Evolutionary conservation across 345 rosid species (phyloP).

Genomic region (Gossypium longicalyx): DNA sequence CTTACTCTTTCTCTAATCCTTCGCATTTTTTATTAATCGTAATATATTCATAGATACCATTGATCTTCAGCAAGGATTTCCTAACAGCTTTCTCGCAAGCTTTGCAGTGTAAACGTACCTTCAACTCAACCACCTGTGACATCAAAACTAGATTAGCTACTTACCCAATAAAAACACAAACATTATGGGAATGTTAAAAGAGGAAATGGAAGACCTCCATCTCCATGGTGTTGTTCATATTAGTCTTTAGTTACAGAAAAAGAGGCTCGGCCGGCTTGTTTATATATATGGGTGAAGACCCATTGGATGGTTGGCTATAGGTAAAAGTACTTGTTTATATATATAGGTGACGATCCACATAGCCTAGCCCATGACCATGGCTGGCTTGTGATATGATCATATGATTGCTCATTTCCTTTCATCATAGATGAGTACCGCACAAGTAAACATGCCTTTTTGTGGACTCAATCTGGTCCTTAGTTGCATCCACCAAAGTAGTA

Average conservation of each 20-base stretch:
- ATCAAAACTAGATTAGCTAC: not conserved
- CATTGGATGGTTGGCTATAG: not conserved
- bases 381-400: not conserved
- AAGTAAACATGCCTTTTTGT: not conserved
- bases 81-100: conserved; percentile 34
- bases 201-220: not conserved
- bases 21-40: not conserved
- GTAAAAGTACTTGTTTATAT: not conserved
- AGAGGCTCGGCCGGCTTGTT: not conserved
- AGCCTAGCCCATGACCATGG: not conserved
- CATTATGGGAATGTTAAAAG: not conserved
- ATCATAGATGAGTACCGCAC: not conserved
- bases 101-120: conserved; percentile 38
- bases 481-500: not conserved
- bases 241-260: not conserved
- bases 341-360: too few species aligned
- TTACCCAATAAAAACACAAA: not conserved
- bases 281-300: not conserved
- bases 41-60: conserved; percentile 17
- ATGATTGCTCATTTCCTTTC: not conserved
- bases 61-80: conserved; percentile 26
- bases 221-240: not conserved
- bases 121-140: conserved; percentile 28
- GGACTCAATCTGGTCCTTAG: not conserved
- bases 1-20: not conserved